Conservation (phyloP, 202 grass and related monocot species). For the Alloteropsis angusta region DNA sequence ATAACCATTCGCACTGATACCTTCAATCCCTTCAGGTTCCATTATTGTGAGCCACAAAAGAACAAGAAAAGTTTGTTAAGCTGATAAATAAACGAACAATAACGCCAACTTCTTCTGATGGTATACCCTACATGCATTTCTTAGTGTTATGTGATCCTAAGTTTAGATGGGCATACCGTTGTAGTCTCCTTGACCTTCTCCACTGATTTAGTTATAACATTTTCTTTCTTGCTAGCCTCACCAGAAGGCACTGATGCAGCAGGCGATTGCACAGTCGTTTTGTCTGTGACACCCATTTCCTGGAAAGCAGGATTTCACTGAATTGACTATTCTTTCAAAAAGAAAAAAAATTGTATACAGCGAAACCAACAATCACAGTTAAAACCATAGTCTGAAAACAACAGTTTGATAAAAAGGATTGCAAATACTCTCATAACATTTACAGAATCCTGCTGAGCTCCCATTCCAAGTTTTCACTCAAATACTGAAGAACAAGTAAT, state of each 20-base stretch:
- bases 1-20: not conserved
- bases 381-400: slow-evolving; percentile 17
- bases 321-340: not conserved
- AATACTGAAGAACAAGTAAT: not conserved
- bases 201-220: slow-evolving; percentile 82
- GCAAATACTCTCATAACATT: slow-evolving; percentile 10
- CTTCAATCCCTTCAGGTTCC: not conserved
- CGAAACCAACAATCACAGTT: not conserved
- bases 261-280: slow-evolving; percentile 25
- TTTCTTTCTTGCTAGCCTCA: slow-evolving; percentile 48
- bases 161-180: slow-evolving; percentile 47
- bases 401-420: slow-evolving; percentile 1
- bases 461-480: slow-evolving; percentile 6
- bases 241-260: slow-evolving; percentile 24
- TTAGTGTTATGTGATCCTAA: not conserved
- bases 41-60: not conserved
- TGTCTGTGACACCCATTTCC: slow-evolving; percentile 33
- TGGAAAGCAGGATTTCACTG: slow-evolving; percentile 33
- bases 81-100: not conserved
- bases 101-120: not conserved
- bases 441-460: not conserved
- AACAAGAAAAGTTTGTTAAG: not conserved
- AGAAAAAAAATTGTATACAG: not conserved
- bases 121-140: not conserved
- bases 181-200: slow-evolving; percentile 91